Conservation (phyloP, 192 early-diverging fungal genomes). For the Coemansia guatemalensis region DNA sequence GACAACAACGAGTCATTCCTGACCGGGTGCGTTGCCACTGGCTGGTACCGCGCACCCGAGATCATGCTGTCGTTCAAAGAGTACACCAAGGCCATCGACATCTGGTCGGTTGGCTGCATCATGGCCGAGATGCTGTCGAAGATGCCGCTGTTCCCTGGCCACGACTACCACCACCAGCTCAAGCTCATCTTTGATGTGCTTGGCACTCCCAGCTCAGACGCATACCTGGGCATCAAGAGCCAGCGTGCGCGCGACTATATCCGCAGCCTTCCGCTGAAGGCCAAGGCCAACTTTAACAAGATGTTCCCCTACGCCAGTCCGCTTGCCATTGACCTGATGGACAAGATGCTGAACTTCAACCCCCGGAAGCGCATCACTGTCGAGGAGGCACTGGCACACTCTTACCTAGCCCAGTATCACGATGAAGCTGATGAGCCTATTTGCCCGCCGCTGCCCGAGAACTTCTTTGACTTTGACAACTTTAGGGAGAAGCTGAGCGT, state of each 20-base stretch:
- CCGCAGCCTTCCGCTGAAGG: constrained; percentile 81
- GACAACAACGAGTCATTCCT: constrained; percentile 86
- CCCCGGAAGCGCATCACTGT: constrained; percentile 88
- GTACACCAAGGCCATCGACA: constrained; percentile 98
- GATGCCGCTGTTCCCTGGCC: constrained; percentile 78
- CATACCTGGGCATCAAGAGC: constrained; percentile 77
- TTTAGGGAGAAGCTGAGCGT: constrained; percentile 79
- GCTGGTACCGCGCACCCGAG: constrained; percentile 95
- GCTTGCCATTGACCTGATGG: constrained; percentile 85
- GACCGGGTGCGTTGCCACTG: constrained; percentile 93
- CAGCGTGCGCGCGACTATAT: constrained; percentile 89
- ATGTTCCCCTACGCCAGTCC: constrained; percentile 89
- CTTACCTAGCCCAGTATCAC: constrained; percentile 80
- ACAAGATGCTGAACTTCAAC: constrained; percentile 82
- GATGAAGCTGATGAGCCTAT: constrained; percentile 70
- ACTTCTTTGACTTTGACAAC: constrained; percentile 87
- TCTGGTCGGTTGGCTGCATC: constrained; percentile 92
- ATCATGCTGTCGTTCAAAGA: constrained; percentile 97
- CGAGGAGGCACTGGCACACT: constrained; percentile 86
- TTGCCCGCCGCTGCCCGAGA: constrained; percentile 69
- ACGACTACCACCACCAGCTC: constrained; percentile 95
- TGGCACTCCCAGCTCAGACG: constrained; percentile 94
- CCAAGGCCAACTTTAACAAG: constrained; percentile 75
- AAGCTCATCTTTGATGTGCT: constrained; percentile 93
- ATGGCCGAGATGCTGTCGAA: constrained; percentile 80